Base-by-base conservation (phyloP, 352 stramenopile genomes). In the Phytophthora cactorum region DNA sequence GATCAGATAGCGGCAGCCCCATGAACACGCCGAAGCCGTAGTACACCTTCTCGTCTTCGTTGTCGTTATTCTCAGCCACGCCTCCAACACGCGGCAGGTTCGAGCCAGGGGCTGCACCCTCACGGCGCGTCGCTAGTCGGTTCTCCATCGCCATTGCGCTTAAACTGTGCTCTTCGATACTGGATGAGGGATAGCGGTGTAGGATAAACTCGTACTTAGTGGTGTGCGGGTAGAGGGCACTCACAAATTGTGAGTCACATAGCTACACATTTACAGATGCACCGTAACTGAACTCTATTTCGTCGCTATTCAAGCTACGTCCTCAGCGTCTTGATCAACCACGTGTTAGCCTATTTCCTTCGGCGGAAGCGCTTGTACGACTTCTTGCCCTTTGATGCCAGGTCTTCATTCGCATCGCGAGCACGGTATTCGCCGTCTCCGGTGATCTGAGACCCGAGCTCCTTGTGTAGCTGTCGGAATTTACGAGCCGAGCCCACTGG, bases 11-110 rank as follows among this genome's bases (percentile, higher is more conserved):
- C 32, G 86, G 82, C 44, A 96, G 77, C 0, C 88, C 88, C 84
- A 96, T 96, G 70, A 96, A 96, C 36, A 96, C 88, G 53, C 88
- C 88, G 46, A 96, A 96, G 53, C 88, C 88, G 74, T 96, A 96
- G 82, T 96, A 96, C 1, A 96, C 77, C 72, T 96, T 92, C 62
- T 94, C 83, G 52, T 92, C 81, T 52, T 94, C 86, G 54, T 78
- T 88, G 45, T 91, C 84, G 60, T 83, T 87, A 45, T 90, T 81
- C 50, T 85, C 74, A 25, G 65, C 67, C 8, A 86, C 73, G 25
- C 66, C 59, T 32, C 61, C 47, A 3, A 73, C 51, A 8, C 68
- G 64, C 29, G 71, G 64, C 2, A 68, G 41, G 45, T 61, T 70
- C 34, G 55, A 62, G 28, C 69, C 65, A 12, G 51, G 45, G 38